Conservation (phyloP, 441 rosid species). For the Syzygium malaccense region DNA sequence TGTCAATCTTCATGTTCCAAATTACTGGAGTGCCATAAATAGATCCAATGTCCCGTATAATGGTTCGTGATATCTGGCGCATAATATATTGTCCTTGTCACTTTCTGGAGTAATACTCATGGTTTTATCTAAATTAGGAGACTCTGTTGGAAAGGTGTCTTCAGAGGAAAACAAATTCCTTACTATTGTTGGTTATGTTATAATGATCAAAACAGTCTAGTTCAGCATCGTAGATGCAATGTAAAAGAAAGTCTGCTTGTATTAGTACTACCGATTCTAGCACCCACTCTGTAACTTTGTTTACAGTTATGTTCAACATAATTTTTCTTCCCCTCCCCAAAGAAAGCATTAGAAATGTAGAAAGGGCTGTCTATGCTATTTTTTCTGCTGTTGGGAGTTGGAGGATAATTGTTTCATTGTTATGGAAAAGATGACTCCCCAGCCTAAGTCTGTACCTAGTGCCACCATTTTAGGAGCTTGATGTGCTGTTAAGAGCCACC, state of each 20-base stretch:
- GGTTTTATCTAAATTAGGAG: not conserved
- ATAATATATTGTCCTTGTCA: not conserved
- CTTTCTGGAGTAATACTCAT: not conserved
- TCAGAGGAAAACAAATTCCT: not conserved
- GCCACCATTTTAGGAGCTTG: not conserved
- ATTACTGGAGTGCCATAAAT: not conserved
- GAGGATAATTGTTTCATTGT: not conserved
- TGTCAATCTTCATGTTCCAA: not conserved
- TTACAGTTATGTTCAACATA: not conserved
- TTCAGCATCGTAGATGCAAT: not conserved
- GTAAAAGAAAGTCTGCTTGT: not conserved
- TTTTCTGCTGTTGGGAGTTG: not conserved
- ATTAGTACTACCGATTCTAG: not conserved
- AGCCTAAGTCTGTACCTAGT: not conserved
- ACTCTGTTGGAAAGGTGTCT: not conserved
- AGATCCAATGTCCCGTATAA: not conserved
- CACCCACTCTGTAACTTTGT: not conserved
- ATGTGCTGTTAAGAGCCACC: not conserved
- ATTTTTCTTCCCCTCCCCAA: not conserved
- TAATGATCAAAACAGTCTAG: not conserved
- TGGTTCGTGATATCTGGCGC: not conserved
- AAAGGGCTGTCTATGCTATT: not conserved
- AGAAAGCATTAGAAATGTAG: not conserved
- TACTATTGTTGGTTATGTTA: not conserved
- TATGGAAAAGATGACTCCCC: not conserved